These are phyloP conservation scores for Nepenthes alata DNA, from an alignment of 179 eudicot species.

Conservation along the genomic window DNA sequence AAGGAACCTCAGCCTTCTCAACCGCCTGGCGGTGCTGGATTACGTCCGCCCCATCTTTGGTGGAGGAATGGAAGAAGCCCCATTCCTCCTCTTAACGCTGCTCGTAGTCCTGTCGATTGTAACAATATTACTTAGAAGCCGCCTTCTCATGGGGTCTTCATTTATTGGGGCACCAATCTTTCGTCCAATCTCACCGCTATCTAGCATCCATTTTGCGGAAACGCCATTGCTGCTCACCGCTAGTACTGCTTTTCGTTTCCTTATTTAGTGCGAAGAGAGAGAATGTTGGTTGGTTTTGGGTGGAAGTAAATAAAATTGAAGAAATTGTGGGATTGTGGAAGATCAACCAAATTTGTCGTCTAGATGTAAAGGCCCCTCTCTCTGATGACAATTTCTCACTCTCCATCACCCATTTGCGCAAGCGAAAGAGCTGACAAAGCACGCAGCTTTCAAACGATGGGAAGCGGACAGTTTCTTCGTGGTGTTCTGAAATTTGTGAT, in stretches of 20 bases:
- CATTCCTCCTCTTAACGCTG: conserved; percentile 19
- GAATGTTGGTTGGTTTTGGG: neutral
- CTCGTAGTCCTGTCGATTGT: conserved; percentile 20
- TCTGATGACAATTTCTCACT: no score
- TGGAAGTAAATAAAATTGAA: no score
- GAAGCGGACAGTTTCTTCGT: no score
- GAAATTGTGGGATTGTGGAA: no score
- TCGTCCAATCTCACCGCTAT: conserved; percentile 23
- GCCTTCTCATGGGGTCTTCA: neutral
- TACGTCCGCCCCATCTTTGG: conserved; percentile 27
- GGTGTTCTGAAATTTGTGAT: no score
- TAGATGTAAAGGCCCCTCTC: no score
- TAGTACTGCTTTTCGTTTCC: no score
- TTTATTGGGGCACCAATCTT: conserved; percentile 14
- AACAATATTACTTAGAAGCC: no score
- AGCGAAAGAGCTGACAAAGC: no score
- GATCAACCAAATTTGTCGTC: no score
- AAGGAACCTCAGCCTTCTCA: conserved; percentile 59
- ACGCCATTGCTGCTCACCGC: conserved; percentile 18
- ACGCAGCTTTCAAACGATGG: no score
- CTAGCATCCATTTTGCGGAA: conserved; percentile 32
- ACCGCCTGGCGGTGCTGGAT: conserved; percentile 39
- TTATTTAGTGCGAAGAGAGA: neutral
- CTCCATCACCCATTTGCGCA: no score
- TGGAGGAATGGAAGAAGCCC: conserved; percentile 6